These are phyloP conservation scores for Inga leiocalycina DNA, from an alignment of 306 rosid genomes.

Conservation along the genomic window DNA sequence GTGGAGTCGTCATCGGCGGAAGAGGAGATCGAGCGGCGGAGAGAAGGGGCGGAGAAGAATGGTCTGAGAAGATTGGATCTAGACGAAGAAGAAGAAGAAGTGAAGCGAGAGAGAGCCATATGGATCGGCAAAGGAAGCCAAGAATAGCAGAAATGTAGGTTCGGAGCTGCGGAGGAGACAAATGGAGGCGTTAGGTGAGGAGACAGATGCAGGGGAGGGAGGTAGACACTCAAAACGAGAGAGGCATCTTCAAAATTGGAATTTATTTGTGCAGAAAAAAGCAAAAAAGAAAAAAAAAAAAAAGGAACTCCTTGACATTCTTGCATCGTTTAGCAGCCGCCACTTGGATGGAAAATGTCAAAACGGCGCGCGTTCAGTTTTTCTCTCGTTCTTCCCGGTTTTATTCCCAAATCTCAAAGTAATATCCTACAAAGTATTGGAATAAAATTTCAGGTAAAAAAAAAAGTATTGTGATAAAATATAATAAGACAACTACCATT, in stretches of 20 bases:
- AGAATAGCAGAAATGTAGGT: background rate
- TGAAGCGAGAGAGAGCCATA: slow-evolving; percentile 63
- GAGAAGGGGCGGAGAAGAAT: slow-evolving; percentile 31
- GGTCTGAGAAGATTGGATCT: slow-evolving; percentile 55
- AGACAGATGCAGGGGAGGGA: background rate
- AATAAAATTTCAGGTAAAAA: too few relatives aligned
- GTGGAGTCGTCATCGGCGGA: slow-evolving; percentile 43
- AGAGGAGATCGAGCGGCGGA: slow-evolving; percentile 58
- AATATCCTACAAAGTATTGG: too few relatives aligned
- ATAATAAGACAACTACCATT: too few relatives aligned
- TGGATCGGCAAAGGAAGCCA: slow-evolving; percentile 25
- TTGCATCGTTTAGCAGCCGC: background rate
- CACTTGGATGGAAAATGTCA: background rate
- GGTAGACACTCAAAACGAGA: background rate
- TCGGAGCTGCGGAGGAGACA: background rate
- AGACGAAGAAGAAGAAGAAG: slow-evolving; percentile 46
- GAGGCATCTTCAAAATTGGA: background rate
- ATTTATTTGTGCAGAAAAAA: background rate
- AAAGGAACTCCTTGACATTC: background rate
- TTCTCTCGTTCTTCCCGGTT: background rate
- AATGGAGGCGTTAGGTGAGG: background rate
- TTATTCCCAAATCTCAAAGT: background rate
- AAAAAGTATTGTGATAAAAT: too few relatives aligned
- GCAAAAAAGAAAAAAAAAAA: background rate
- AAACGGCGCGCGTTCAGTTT: background rate